Conservation (phyloP, 2,329 filamentous ascomycete species). For the Neonectria coccinea region DNA sequence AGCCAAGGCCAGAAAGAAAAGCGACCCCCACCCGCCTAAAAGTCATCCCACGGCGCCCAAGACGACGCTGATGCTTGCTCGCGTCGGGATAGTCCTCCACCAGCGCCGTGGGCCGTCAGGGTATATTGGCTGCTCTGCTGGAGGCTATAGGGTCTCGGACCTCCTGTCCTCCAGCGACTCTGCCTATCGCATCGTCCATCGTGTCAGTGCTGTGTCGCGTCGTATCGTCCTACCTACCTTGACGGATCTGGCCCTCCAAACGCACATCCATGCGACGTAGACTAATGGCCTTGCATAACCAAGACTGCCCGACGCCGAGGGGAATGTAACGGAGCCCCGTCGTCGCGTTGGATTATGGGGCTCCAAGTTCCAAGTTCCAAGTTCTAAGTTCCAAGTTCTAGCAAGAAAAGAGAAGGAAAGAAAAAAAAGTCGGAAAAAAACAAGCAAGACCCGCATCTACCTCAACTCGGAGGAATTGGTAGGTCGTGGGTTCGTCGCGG, state of each 20-base stretch:
- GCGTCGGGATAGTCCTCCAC: neutral
- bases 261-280: neutral
- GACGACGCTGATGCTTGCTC: constrained; percentile 17
- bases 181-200: constrained; percentile 24
- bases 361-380: too few species aligned
- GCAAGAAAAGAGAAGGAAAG: neutral
- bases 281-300: constrained; percentile 13
- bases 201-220: constrained; percentile 13
- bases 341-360: too few species aligned
- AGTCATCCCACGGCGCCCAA: constrained; percentile 23
- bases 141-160: constrained; percentile 12
- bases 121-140: constrained; percentile 6
- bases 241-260: neutral
- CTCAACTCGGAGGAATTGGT: neutral
- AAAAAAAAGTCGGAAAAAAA: neutral
- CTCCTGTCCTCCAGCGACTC: neutral
- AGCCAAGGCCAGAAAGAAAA: constrained; percentile 4
- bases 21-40: constrained; percentile 23
- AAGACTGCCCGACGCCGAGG: neutral
- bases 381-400: too few species aligned
- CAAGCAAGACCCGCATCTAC: constrained; percentile 3
- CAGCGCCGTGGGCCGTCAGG: neutral
- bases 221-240: constrained; percentile 16
- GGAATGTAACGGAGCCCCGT: neutral
- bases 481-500: neutral